Base-by-base conservation (phyloP, 768 basidiomycete genomes). In the Naganishia onofrii region DNA sequence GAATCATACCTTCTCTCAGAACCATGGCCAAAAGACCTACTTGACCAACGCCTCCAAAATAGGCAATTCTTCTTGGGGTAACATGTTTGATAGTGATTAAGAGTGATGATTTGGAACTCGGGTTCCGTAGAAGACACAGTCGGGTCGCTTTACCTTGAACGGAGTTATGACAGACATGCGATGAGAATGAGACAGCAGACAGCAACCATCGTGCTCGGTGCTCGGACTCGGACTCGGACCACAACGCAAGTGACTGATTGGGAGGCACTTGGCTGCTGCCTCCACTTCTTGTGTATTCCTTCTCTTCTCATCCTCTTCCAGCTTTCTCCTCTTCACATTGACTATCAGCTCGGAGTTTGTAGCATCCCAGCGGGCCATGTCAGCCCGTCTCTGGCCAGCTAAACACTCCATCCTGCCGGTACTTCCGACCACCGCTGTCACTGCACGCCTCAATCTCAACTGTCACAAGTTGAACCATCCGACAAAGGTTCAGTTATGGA, bases 11-110 rank as follows among this genome's bases (percentile, higher is more conserved):
- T 3, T 42, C 55, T 26, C 21, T 7, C 23, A 23, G 57, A 31
- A 58, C 1, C 7, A 23, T 23, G 23, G 44, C 42, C 1, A 23
- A 26, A 13, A n/a, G 26, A 79, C 83, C 63, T 74, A 93, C 93
- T 91, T 90, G 82, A 96, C 93, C 74, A 98, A 87, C 34, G 90
- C 86, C 85, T 98, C 95, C 77, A 98, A 88, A 81, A 98, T 92
- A 70, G 91, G 89, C 72, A 93, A 85, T 84, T 98, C 95, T 89
- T 83, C 78, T 78, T 79, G 71, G 12, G 71, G 71, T 23, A 72
- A 26, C 71, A 72, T 72, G 32, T 57, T 72, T 36, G 2, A 13
- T 23, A 23, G 42, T 29, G 57, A 6, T 17, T 58, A n/a, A 3
- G 57, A n/a, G 57, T 58, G 3, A 36, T 42, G 55, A 19, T 28